Evolutionary conservation across 2,329 filamentous ascomycete species (phyloP).

Genomic region (Fusarium marasasianum): DNA sequence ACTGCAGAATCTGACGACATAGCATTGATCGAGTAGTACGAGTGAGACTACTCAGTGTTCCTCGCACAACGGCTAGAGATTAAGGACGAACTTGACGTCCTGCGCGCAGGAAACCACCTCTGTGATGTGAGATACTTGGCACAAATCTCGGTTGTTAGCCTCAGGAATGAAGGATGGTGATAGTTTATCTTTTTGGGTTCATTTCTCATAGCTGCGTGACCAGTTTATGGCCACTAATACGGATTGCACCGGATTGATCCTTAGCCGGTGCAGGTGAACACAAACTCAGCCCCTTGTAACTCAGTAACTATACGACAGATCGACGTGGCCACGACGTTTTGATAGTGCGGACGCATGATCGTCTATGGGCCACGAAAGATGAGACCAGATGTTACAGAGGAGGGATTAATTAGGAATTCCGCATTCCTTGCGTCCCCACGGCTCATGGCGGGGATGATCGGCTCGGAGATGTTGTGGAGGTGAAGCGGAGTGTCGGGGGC

Average conservation of each 20-base stretch:
- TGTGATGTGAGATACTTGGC: background rate
- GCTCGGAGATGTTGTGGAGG: conserved; percentile 26
- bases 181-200: background rate
- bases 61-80: background rate
- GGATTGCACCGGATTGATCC: conserved; percentile 5
- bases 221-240: background rate
- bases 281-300: conserved; percentile 12
- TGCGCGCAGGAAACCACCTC: background rate
- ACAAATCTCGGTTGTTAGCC: background rate
- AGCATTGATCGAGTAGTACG: background rate
- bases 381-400: conserved; percentile 13
- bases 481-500: conserved; percentile 10
- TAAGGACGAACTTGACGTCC: background rate
- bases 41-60: background rate
- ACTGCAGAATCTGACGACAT: background rate
- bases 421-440: conserved; percentile 27
- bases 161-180: conserved; percentile 12
- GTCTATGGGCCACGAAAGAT: conserved; percentile 4
- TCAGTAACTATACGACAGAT: conserved; percentile 5
- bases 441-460: conserved; percentile 21
- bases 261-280: background rate
- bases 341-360: conserved; percentile 1
- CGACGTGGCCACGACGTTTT: conserved; percentile 18
- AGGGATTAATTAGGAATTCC: background rate
- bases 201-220: background rate